Base-by-base conservation (phyloP, 2,329 filamentous ascomycete genomes). In the Parastagonospora avenae region DNA sequence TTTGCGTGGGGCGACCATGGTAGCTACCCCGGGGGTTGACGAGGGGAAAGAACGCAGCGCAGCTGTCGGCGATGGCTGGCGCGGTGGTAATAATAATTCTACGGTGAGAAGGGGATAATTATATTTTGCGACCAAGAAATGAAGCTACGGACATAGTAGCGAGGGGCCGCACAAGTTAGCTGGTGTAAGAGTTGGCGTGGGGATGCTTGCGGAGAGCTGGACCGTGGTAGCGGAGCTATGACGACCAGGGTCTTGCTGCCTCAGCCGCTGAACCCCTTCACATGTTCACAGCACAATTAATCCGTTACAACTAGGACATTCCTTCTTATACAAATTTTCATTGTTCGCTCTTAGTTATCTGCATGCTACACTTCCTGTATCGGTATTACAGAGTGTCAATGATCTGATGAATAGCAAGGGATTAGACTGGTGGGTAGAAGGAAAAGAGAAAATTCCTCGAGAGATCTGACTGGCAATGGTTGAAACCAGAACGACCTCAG, bases 1-100 rank as follows among this genome's bases (percentile, higher is more conserved):
- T 71, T 82, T 83, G 57, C 82, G 79, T 52, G 78, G 76, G 45
- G 75, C 81, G 48, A 82, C 80, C 84, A 86, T 75, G 57, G 60
- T 63, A 36, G 52, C 59, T 60, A 54, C 59, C 56, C 46, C 27
- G 29, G 41, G 51, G 42, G 35, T 14, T 40, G 31, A 50, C 37
- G 46, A 24, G 19, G 49, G 47, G 28, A 46, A 37, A 39, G 11
- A 44, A 5, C 31, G 16, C 42, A 36, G 28, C 12, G 42, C 29
- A 9, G 29, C 15, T 2, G n/a, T 42, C 28, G 41, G 31, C 9
- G 16, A 16, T 43, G 4, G 15, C 9, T 14, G 14, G 29, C 8
- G 16, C 9, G 12, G 10, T 27, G 9, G 37, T 19, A 19, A 27
- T 14, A 37, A 29, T 8, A 32, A 33, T 32, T n/a, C n/a, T 30